Evolutionary conservation across 305 asterid species (phyloP).

Genomic region (Coffea humblotiana): DNA sequence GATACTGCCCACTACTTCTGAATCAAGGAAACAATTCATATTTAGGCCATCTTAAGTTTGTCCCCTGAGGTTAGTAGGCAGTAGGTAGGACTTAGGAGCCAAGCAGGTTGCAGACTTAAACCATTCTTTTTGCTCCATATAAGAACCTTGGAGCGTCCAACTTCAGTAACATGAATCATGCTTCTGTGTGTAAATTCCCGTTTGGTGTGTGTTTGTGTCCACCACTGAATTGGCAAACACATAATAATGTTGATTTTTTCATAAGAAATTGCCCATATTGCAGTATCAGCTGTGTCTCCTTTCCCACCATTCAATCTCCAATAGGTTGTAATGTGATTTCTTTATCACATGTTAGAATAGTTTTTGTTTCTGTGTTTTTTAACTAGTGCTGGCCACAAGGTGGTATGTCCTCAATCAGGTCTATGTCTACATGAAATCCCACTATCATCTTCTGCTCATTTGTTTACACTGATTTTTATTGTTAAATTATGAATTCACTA

Average conservation of each 20-base stretch:
- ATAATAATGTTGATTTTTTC: background rate
- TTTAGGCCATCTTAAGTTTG: background rate
- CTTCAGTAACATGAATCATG: background rate
- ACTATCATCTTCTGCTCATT: conserved; percentile 32
- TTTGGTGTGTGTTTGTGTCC: background rate
- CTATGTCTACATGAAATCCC: conserved; percentile 33
- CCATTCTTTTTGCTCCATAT: background rate
- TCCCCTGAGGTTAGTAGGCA: background rate
- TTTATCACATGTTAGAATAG: conserved; percentile 17
- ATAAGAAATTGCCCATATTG: conserved; percentile 1
- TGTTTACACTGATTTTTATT: background rate
- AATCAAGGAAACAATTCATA: background rate
- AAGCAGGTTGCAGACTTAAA: background rate
- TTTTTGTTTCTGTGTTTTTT: background rate
- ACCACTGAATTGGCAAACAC: conserved; percentile 9
- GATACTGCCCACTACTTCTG: background rate
- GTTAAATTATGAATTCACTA: conserved; percentile 20
- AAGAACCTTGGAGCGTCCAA: background rate
- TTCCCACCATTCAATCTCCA: conserved; percentile 18
- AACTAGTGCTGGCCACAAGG: conserved; percentile 37
- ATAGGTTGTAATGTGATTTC: background rate
- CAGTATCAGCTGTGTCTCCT: conserved; percentile 4
- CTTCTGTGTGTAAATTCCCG: background rate
- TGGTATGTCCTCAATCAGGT: conserved; percentile 35
- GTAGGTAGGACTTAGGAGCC: background rate